These are phyloP conservation scores for Boletus subparvulus DNA, from an alignment of 768 basidiomycete species.

Conservation along the genomic window DNA sequence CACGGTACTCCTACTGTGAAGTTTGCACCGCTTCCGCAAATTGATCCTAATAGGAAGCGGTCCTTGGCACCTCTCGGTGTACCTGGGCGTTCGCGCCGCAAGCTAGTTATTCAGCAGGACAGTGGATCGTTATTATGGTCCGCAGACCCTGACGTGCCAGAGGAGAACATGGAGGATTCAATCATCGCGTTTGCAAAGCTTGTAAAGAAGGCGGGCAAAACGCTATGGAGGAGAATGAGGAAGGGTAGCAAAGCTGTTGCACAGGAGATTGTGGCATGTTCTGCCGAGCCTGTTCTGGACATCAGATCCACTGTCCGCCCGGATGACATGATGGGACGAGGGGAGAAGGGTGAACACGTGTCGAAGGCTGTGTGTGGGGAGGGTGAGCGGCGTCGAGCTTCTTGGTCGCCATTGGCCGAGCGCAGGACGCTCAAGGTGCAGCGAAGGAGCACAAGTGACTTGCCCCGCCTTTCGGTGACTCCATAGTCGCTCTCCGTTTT, in stretches of 20 bases:
- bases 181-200: constrained; percentile 49
- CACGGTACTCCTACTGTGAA: constrained; percentile 39
- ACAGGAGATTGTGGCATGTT: constrained; percentile 8
- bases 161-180: constrained; percentile 45
- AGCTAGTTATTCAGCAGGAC: constrained; percentile 17
- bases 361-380: constrained; percentile 2
- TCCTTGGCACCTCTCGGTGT: constrained; percentile 54
- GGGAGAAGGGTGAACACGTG: neutral
- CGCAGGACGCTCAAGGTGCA: constrained; percentile 19
- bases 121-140: constrained; percentile 20
- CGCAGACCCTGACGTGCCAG: constrained; percentile 22
- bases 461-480: constrained; percentile 55
- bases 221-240: constrained; percentile 48
- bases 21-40: constrained; percentile 60
- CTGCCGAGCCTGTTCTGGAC: constrained; percentile 13
- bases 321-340: constrained; percentile 11
- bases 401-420: constrained; percentile 27
- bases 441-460: constrained; percentile 28
- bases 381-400: constrained; percentile 17
- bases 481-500: constrained; percentile 48
- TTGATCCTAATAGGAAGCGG: constrained; percentile 49
- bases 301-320: constrained; percentile 26
- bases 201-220: constrained; percentile 43
- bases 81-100: constrained; percentile 41
- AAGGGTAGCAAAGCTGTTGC: constrained; percentile 30